Evolutionary conservation across 73 alveolate species (phyloP).

Genomic region (Durusdinium trenchii): DNA sequence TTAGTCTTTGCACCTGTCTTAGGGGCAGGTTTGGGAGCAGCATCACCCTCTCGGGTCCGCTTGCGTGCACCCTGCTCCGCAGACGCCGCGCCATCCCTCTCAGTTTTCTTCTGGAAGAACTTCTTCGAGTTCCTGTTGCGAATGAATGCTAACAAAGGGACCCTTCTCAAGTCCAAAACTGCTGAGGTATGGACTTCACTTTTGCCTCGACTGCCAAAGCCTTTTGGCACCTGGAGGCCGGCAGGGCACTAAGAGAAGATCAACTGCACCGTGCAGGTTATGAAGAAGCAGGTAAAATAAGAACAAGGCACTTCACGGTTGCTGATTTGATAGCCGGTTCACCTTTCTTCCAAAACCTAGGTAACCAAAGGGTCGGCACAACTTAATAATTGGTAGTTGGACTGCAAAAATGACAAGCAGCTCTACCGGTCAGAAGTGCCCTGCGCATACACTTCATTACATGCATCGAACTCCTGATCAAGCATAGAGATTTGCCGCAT

Average conservation of each 20-base stretch:
- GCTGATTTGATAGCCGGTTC: not conserved
- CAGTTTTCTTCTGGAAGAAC: not conserved
- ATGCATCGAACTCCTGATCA: not conserved
- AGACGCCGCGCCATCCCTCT: no score
- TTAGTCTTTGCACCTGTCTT: not conserved
- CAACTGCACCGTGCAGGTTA: not conserved
- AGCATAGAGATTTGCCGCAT: not conserved
- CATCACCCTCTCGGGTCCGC: no score
- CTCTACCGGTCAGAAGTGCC: not conserved
- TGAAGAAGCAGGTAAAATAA: no score
- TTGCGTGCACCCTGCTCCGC: no score
- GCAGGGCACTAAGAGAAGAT: not conserved
- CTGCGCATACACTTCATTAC: not conserved
- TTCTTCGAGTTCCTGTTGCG: not conserved
- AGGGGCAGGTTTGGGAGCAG: no score
- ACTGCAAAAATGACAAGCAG: not conserved
- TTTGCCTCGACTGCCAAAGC: not conserved
- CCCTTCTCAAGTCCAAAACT: not conserved
- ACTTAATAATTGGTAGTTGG: not conserved
- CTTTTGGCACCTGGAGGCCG: not conserved
- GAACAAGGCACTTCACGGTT: not conserved
- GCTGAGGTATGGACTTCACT: not conserved
- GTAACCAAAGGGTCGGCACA: not conserved
- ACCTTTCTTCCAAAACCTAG: not conserved
- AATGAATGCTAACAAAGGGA: no score